Evolutionary conservation across 1,284 basidiomycete species (phyloP).

Genomic region (Puccinia sorghi): DNA sequence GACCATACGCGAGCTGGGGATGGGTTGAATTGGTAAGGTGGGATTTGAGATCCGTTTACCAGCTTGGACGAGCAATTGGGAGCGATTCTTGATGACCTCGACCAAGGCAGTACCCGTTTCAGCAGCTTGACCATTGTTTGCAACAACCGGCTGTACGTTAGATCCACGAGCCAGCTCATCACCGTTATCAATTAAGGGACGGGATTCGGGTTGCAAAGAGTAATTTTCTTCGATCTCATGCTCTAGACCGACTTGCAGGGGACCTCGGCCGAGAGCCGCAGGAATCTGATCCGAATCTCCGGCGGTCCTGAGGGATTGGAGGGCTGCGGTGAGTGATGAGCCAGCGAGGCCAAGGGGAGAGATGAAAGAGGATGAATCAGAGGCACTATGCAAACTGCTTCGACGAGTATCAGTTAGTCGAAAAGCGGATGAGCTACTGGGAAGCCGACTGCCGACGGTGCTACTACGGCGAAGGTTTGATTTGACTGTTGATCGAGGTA

Average conservation of each 20-base stretch:
- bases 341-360: conserved; percentile 10
- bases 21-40: background rate
- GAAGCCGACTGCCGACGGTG: conserved; percentile 33
- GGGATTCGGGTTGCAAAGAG: background rate
- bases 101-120: conserved; percentile 12
- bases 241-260: background rate
- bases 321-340: conserved; percentile 14
- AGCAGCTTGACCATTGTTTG: background rate
- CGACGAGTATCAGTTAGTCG: conserved; percentile 12
- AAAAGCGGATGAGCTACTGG: background rate
- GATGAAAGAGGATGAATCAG: conserved; percentile 18
- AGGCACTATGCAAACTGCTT: conserved; percentile 24
- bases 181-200: background rate
- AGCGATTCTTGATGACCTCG: conserved; percentile 26
- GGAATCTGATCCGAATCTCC: background rate
- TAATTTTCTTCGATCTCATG: conserved; percentile 16
- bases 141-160: background rate
- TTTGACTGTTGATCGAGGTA: background rate
- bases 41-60: conserved; percentile 18
- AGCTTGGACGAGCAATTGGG: conserved; percentile 23
- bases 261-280: background rate
- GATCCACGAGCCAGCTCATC: background rate
- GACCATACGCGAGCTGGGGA: conserved; percentile 31
- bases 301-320: conserved; percentile 17
- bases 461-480: conserved; percentile 35